Base-by-base conservation (phyloP, 2,329 filamentous ascomycete genomes). In the Claviceps africana region DNA sequence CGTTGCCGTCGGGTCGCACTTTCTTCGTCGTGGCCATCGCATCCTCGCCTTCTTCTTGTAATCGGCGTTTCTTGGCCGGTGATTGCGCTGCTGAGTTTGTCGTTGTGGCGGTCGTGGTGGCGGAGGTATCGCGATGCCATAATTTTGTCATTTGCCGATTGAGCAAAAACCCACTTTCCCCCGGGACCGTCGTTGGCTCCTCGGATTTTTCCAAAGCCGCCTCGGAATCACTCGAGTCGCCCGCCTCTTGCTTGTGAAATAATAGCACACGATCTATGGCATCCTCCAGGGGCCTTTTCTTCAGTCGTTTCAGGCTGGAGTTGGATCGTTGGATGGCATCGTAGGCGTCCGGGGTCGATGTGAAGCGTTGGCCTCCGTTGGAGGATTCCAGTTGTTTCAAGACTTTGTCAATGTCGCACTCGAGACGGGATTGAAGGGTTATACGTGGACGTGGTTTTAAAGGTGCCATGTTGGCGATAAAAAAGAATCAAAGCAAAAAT, bases 241-340 rank as follows among this genome's bases (percentile, higher is more conserved):
- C 76, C 15, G 72, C 66, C 54, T 82, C 77, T 58, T 87, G 80
- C 57, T 82, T 84, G 5, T 91, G 72, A 19, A 88, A 80, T 8
- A 83, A 78, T 17, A 96, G 70, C 0, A 90, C 88, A 8, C 88
- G 76, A 56, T 95, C 88, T 56, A 97, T 88, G 37, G 86, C 85
- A 56, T 93, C 86, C 65, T 95, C 87, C 1, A 97, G 70, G 0
- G 85, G 74, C 55, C 82, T 83, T 66, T 93, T 95, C 40, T 88
- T 88, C 58, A 86, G 82, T 22, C 93, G 76, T 56, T 86, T 88
- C 22, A 97, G 69, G 59, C 85, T 89, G 0, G 89, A 95, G 65
- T 96, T 96, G 15, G 89, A 95, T 49, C 74, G 72, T 59, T 89
- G 87, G 56, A 97, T 88, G 54, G 79, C 80, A 40, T 89, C 83